Evolutionary conservation across 1,284 basidiomycete genomes (phyloP).

Genomic region (Abortiporus biennis): DNA sequence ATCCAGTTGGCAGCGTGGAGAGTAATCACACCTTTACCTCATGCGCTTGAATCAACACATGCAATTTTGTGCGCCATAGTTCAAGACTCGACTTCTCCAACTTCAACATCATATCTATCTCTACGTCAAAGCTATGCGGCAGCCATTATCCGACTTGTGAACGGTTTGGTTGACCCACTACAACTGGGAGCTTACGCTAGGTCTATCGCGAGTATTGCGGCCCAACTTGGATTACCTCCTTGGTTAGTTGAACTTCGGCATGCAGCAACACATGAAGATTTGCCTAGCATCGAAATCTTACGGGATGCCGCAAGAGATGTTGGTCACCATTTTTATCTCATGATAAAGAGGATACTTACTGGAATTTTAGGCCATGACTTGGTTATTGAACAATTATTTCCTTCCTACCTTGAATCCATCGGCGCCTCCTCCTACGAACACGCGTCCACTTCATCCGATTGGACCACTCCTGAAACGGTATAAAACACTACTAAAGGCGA

Average conservation of each 20-base stretch:
- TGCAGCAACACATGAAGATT: conserved; percentile 92
- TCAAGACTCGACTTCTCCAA: conserved; percentile 35
- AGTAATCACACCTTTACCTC: conserved; percentile 63
- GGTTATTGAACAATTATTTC: conserved; percentile 81
- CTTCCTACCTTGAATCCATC: conserved; percentile 65
- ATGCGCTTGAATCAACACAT: conserved; percentile 68
- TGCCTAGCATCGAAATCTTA: conserved; percentile 81
- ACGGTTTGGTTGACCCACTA: conserved; percentile 90
- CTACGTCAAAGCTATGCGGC: conserved; percentile 68
- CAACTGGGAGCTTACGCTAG: conserved; percentile 86
- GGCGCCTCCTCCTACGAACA: conserved; percentile 20
- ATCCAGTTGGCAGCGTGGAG: conserved; percentile 73
- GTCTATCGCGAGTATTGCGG: conserved; percentile 86
- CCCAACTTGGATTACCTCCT: conserved; percentile 78
- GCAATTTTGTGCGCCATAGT: conserved; percentile 60
- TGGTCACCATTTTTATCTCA: conserved; percentile 14
- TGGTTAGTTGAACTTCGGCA: conserved; percentile 95
- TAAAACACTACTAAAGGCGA: conserved; percentile 57
- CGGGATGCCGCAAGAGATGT: conserved; percentile 74
- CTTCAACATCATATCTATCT: conserved; percentile 32
- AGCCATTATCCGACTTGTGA: conserved; percentile 86
- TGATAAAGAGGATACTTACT: conserved; percentile 2
- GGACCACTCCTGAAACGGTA: conserved; percentile 61
- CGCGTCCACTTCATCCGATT: conserved; percentile 40
- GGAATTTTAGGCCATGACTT: conserved; percentile 67